These are phyloP conservation scores for Pleurotus ostreatus DNA, from an alignment of 768 basidiomycete species.

Conservation along the genomic window DNA sequence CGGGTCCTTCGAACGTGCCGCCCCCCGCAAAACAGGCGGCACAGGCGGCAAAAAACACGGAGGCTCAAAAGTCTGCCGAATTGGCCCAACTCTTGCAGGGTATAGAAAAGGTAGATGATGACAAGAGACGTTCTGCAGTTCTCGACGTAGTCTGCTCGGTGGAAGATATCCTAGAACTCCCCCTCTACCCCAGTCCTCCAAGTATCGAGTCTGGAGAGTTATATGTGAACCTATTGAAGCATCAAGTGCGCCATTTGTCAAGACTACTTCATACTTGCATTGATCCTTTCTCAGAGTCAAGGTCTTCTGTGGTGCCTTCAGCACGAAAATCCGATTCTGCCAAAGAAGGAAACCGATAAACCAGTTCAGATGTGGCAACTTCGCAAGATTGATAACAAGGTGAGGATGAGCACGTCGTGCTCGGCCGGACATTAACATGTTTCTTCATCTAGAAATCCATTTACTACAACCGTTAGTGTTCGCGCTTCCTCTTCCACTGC, in stretches of 20 bases:
- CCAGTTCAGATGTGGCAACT: conserved; percentile 92
- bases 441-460: conserved; percentile 36
- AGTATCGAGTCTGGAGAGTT: conserved; percentile 63
- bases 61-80: conserved; percentile 61
- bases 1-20: conserved; percentile 9
- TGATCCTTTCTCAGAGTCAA: conserved; percentile 51
- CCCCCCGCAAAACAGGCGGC: conserved; percentile 31
- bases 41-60: conserved; percentile 40
- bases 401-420: background rate
- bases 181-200: conserved; percentile 69
- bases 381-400: conserved; percentile 51
- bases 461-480: conserved; percentile 63
- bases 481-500: background rate
- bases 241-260: conserved; percentile 52
- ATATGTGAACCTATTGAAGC: conserved; percentile 70
- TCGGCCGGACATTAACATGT: background rate
- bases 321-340: conserved; percentile 74
- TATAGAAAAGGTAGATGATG: conserved; percentile 77
- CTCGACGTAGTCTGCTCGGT: conserved; percentile 65
- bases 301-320: conserved; percentile 84
- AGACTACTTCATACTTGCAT: background rate
- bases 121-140: conserved; percentile 64
- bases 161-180: conserved; percentile 70
- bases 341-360: conserved; percentile 58
- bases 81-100: conserved; percentile 58